Conservation (phyloP, 331 rosid genomes). For the Phaseolus coccineus region DNA sequence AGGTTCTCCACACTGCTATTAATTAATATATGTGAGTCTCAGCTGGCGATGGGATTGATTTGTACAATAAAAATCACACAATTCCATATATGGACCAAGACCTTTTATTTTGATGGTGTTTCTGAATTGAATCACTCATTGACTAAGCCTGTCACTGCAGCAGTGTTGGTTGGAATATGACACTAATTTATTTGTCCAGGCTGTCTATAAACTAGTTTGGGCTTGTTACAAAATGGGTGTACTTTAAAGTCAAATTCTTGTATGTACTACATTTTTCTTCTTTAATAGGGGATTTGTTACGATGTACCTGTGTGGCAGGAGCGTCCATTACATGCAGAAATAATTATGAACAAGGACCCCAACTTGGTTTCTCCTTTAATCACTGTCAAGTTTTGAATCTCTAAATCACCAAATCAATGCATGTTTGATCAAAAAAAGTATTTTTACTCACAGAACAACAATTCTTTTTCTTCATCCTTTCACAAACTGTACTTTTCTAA, state of each 20-base stretch:
- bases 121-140: neutral
- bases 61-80: neutral
- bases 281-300: slow-evolving; percentile 14
- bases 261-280: slow-evolving; percentile 25
- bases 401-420: too few species aligned
- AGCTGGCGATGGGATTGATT: neutral
- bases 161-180: slow-evolving; percentile 39
- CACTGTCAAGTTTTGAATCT: neutral
- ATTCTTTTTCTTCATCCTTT: too few species aligned
- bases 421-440: too few species aligned
- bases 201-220: slow-evolving; percentile 29
- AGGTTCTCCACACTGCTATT: neutral
- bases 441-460: too few species aligned
- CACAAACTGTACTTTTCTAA: too few species aligned
- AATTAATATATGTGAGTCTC: neutral
- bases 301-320: neutral
- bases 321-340: slow-evolving; percentile 7
- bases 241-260: neutral
- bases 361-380: slow-evolving; percentile 21
- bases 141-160: slow-evolving; percentile 17
- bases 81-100: slow-evolving; percentile 3
- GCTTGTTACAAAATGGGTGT: slow-evolving; percentile 1
- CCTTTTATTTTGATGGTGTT: slow-evolving; percentile 5
- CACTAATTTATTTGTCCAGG: slow-evolving; percentile 33
- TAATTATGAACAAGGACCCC: neutral